Conservation (phyloP, 225 moss, liverwort and hornwort genomes). For the Anthoceros angustus region DNA sequence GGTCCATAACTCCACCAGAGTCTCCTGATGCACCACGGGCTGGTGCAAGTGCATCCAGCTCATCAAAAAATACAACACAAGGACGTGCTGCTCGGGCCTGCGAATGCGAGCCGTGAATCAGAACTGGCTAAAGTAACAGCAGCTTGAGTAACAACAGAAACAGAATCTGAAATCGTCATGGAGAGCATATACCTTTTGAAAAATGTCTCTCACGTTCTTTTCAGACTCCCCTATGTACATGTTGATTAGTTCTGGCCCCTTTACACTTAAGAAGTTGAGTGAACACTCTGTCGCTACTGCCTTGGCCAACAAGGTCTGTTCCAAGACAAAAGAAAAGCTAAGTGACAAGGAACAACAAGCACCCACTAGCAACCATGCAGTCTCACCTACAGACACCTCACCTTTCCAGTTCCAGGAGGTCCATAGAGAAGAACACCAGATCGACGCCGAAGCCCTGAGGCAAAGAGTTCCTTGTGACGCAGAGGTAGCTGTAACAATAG, state of each 20-base stretch:
- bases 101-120: slow-evolving; percentile 5
- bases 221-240: slow-evolving; percentile 99
- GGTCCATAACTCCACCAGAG: slow-evolving; percentile 97
- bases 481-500: slow-evolving; percentile 58
- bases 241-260: slow-evolving; percentile 97
- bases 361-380: neutral
- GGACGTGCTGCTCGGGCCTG: slow-evolving; percentile 94
- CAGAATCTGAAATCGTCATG: slow-evolving; percentile 4
- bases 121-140: neutral
- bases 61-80: slow-evolving; percentile 98
- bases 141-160: neutral
- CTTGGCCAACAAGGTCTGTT: slow-evolving; percentile 90
- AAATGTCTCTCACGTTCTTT: slow-evolving; percentile 96
- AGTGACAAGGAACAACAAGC: neutral
- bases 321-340: slow-evolving; percentile 1
- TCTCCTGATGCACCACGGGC: slow-evolving; percentile 91
- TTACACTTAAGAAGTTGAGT: slow-evolving; percentile 91
- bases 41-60: slow-evolving; percentile 90
- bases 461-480: slow-evolving; percentile 84
- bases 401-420: slow-evolving; percentile 99
- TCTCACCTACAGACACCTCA: slow-evolving; percentile 10
- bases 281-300: slow-evolving; percentile 98
- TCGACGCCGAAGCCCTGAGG: slow-evolving; percentile 81
- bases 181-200: slow-evolving; percentile 53
- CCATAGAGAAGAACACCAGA: slow-evolving; percentile 94